Conservation (phyloP, 805 yeast genomes). For the Wickerhamiella alocasiicola region DNA sequence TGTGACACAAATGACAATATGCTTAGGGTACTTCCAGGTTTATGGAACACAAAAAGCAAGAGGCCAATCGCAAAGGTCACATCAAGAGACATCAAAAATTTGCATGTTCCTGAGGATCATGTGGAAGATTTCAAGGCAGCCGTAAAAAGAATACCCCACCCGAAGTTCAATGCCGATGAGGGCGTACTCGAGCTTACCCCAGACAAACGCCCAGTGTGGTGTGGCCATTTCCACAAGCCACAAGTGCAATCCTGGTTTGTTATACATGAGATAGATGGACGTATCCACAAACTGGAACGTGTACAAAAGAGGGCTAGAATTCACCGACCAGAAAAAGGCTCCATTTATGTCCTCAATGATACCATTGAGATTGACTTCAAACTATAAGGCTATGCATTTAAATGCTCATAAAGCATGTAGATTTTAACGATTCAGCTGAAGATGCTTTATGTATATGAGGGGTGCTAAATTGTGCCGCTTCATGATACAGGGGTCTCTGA, state of each 20-base stretch:
- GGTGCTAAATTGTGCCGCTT: too few species aligned
- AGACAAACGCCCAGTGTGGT: conserved; percentile 38
- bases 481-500: too few species aligned
- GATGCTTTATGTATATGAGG: too few species aligned
- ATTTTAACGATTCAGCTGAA: too few species aligned
- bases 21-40: conserved; percentile 18
- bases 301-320: conserved; percentile 44
- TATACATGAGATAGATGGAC: conserved; percentile 41
- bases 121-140: conserved; percentile 40
- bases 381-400: background rate
- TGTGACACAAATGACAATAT: conserved; percentile 14
- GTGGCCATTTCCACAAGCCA: conserved; percentile 76
- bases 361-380: conserved; percentile 20
- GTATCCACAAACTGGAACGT: conserved; percentile 56
- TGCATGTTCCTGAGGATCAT: conserved; percentile 34
- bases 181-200: conserved; percentile 27
- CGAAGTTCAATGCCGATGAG: conserved; percentile 25
- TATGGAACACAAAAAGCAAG: conserved; percentile 11
- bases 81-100: conserved; percentile 27
- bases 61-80: conserved; percentile 24
- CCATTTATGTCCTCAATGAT: conserved; percentile 19
- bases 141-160: conserved; percentile 51
- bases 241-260: conserved; percentile 93
- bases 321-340: conserved; percentile 10
- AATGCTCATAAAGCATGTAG: too few species aligned